Base-by-base conservation (phyloP, 2,329 filamentous ascomycete species). In the Teratosphaeria nubilosa region DNA sequence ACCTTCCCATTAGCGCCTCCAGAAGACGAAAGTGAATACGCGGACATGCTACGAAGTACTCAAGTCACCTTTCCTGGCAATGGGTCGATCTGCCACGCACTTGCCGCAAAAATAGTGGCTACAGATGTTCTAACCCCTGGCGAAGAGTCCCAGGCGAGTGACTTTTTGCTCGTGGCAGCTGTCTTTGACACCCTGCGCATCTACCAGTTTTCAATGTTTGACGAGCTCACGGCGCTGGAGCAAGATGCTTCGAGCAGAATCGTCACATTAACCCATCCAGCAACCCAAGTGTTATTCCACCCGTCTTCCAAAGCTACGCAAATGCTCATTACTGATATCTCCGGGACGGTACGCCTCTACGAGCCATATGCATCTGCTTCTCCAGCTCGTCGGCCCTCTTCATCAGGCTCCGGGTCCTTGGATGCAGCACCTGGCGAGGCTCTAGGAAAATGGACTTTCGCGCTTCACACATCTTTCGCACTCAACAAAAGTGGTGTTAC, bases 291-390 rank as follows among this genome's bases (percentile, higher is more conserved):
- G 5, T 54, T 62, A 16, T 68, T 69, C 50, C 66, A 69, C 51
- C 65, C 67, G 31, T 68, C 65, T 9, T 30, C 62, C 14, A 60
- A 58, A 5, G 64, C 62, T 1, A 58, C 61, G 11, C 62, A 79
- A 51, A 68, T 86, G 11, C 73, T 86, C 9, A 72, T 86, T 6
- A 75, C 78, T 1, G 81, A 84, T 58, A 68, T 75, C 1, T 75
- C 73, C n/a, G 82, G 83, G 5, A 76, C 74, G 50, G 79, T 82
- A 30, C 81, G 82, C 56, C 73, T 86, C 14, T 83, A 82, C 64
- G 80, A 83, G 56, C 79, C 78, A 27, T 77, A 82, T 48, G n/a
- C 51, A 20, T 66, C 68, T 24, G 60, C 60, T 9, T 69, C 70
- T 11, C 5, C 63, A 41, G n/a, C 54, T 20, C n/a, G 41, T 53